phyloP scores from a whole-genome alignment of 2,329 filamentous ascomycete genomes.

The Phialemoniopsis sp. region DNA sequence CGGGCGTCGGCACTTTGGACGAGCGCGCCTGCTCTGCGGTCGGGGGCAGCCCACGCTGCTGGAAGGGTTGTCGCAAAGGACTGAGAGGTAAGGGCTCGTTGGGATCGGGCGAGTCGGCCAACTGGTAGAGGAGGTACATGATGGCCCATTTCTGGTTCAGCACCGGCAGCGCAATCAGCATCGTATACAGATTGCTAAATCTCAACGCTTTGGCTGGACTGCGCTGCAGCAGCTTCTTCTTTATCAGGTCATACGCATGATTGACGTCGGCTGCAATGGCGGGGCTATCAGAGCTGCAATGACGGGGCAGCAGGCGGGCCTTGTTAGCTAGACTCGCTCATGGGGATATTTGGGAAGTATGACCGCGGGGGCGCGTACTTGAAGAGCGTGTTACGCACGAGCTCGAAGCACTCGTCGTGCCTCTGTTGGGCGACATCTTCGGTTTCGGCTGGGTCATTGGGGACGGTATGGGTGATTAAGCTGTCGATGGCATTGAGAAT shows the following conservation, averaged over 20 bases:
- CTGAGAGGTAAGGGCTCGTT: constrained; percentile 44
- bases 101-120: constrained; percentile 65
- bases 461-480: constrained; percentile 71
- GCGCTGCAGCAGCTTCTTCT: constrained; percentile 76
- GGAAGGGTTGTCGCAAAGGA: constrained; percentile 15
- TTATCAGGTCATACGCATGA: constrained; percentile 90
- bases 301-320: constrained; percentile 3
- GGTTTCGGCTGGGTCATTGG: constrained; percentile 60
- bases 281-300: constrained; percentile 41
- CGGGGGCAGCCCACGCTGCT: constrained; percentile 15
- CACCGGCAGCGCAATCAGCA: constrained; percentile 85
- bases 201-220: constrained; percentile 74
- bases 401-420: constrained; percentile 56
- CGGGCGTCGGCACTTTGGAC: constrained; percentile 27
- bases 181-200: constrained; percentile 87
- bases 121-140: constrained; percentile 81
- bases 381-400: constrained; percentile 35
- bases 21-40: constrained; percentile 29
- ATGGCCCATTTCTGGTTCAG: constrained; percentile 97
- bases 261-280: constrained; percentile 70
- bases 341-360: constrained; percentile 1
- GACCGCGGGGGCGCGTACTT: not conserved
- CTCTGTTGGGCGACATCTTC: constrained; percentile 65
- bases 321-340: constrained; percentile 4
- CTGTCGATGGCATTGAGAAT: constrained; percentile 76